These are phyloP conservation scores for Starmerella kuoi DNA, from an alignment of 805 yeast genomes.

Conservation along the genomic window DNA sequence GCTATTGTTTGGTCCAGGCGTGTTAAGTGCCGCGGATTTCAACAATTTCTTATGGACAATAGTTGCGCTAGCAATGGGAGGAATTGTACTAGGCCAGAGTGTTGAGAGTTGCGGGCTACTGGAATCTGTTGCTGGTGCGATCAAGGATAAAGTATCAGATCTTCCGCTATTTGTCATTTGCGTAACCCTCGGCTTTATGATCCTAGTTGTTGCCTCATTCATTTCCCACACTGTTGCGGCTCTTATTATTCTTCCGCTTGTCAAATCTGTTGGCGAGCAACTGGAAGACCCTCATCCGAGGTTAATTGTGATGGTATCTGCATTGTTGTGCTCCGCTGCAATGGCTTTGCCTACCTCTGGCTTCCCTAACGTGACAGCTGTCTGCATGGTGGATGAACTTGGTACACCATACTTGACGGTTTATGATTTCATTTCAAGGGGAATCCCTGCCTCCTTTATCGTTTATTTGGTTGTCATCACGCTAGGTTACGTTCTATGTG, in stretches of 20 bases:
- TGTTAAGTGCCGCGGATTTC: constrained; percentile 78
- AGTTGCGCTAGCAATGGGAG: constrained; percentile 94
- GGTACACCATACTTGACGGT: constrained; percentile 87
- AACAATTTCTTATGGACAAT: constrained; percentile 96
- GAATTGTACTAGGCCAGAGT: constrained; percentile 88
- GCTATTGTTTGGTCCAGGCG: constrained; percentile 85
- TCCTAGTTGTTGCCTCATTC: constrained; percentile 79
- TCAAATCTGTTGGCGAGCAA: constrained; percentile 73
- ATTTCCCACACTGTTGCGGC: constrained; percentile 97
- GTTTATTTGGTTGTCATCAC: constrained; percentile 63
- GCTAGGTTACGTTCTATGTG: constrained; percentile 68
- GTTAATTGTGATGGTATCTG: constrained; percentile 53
- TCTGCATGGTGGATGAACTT: constrained; percentile 82
- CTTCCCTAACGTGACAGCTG: constrained; percentile 94
- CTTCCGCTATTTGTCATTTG: constrained; percentile 63
- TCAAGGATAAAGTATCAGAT: constrained; percentile 53
- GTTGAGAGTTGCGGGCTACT: constrained; percentile 84
- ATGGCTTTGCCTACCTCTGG: constrained; percentile 98
- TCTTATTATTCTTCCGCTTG: constrained; percentile 77
- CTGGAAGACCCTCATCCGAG: constrained; percentile 62
- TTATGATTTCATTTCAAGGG: constrained; percentile 72
- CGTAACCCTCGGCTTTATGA: constrained; percentile 67
- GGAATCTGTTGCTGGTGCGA: constrained; percentile 57
- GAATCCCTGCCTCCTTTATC: constrained; percentile 75
- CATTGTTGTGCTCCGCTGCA: constrained; percentile 75